phyloP scores from a whole-genome alignment of 2,329 filamentous ascomycete genomes.

The Colletotrichum sp. region DNA sequence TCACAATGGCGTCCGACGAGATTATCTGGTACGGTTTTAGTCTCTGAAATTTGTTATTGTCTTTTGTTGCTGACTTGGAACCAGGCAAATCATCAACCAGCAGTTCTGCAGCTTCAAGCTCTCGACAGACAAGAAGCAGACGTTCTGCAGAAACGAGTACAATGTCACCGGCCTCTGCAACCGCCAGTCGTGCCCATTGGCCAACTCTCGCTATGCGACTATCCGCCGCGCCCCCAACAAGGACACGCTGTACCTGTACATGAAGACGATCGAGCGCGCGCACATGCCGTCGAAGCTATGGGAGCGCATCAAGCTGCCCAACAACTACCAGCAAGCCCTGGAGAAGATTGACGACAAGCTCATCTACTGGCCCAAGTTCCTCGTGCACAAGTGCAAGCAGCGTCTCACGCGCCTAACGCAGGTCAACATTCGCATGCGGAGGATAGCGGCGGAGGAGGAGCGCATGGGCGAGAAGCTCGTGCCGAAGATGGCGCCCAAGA shows the following conservation, averaged over 20 bases:
- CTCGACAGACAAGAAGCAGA: conserved; percentile 85
- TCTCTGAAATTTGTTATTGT: neutral
- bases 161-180: conserved; percentile 86
- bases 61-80: neutral
- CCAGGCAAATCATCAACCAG: conserved; percentile 86
- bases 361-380: conserved; percentile 94
- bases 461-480: conserved; percentile 88
- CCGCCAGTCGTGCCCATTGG: conserved; percentile 86
- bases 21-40: conserved; percentile 72
- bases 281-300: conserved; percentile 92
- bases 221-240: conserved; percentile 83
- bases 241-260: conserved; percentile 90
- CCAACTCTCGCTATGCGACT: conserved; percentile 92
- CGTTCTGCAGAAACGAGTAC: conserved; percentile 95
- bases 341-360: conserved; percentile 85
- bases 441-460: conserved; percentile 87
- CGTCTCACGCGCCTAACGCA: conserved; percentile 90
- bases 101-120: conserved; percentile 96
- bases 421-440: conserved; percentile 81
- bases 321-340: conserved; percentile 87
- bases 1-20: conserved; percentile 85
- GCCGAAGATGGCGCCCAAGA: conserved; percentile 89
- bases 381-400: conserved; percentile 96
- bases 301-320: conserved; percentile 89
- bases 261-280: conserved; percentile 90